phyloP scores from a whole-genome alignment of 2,329 filamentous ascomycete genomes.

The Colletotrichum sp. region DNA sequence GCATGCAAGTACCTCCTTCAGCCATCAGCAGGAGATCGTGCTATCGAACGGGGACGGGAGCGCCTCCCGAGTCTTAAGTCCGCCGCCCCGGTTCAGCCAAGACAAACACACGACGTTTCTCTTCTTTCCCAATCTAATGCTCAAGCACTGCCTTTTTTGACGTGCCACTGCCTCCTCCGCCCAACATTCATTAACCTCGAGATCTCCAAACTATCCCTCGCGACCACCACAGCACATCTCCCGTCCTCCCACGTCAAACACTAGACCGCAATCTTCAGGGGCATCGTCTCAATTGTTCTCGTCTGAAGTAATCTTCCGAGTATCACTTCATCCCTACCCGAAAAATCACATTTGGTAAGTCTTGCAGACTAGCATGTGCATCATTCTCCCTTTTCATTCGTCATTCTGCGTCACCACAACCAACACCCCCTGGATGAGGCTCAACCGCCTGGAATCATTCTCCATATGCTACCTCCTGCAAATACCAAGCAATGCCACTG shows the following conservation, averaged over 20 bases:
- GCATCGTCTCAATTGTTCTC: neutral
- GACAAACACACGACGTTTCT: neutral
- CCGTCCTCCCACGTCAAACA: neutral
- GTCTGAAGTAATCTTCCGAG: neutral
- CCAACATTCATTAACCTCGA: neutral
- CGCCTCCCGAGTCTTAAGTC: slow-evolving; percentile 9
- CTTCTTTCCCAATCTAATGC: neutral
- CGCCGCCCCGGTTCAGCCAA: neutral
- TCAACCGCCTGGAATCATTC: neutral
- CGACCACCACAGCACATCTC: neutral
- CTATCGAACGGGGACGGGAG: slow-evolving; percentile 2
- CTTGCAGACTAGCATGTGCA: neutral
- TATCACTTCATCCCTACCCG: neutral
- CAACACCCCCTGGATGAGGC: neutral
- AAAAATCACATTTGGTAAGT: slow-evolving; percentile 5
- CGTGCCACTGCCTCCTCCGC: neutral
- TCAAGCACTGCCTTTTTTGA: slow-evolving; percentile 14
- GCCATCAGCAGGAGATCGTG: neutral
- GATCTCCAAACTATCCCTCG: neutral
- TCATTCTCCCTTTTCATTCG: neutral
- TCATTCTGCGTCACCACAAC: slow-evolving; percentile 2
- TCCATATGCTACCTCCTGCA: neutral
- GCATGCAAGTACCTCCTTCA: neutral
- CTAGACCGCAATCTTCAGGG: neutral
- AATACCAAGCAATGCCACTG: neutral